Conservation (phyloP, 2,329 filamentous ascomycete species). For the Ascochyta rabiei region DNA sequence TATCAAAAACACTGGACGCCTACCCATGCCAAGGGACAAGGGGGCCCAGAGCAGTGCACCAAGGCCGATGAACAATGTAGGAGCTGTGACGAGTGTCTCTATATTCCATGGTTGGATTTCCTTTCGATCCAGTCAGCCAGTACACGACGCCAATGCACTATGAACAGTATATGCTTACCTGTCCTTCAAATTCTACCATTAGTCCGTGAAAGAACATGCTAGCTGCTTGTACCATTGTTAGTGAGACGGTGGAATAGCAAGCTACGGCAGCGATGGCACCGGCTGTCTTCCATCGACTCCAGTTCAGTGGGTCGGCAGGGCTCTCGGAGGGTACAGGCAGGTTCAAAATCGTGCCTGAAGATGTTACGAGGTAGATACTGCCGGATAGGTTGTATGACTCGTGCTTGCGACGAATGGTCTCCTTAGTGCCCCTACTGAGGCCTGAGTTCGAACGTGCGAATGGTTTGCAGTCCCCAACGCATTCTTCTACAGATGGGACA, state of each 20-base stretch:
- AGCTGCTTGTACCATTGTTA: conserved; percentile 28
- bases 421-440: background rate
- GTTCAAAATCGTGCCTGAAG: conserved; percentile 28
- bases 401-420: conserved; percentile 19
- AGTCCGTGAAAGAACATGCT: conserved; percentile 25
- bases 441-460: background rate
- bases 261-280: conserved; percentile 27
- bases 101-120: conserved; percentile 31
- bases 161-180: conserved; percentile 15
- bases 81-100: conserved; percentile 34
- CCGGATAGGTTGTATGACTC: conserved; percentile 36
- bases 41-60: conserved; percentile 49
- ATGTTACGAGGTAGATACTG: conserved; percentile 34
- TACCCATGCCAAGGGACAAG: conserved; percentile 46
- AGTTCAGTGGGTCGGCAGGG: conserved; percentile 32
- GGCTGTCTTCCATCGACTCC: conserved; percentile 28
- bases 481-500: conserved; percentile 8
- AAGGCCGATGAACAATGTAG: conserved; percentile 44
- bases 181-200: conserved; percentile 14
- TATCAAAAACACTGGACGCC: conserved; percentile 46
- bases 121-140: conserved; percentile 14
- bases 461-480: background rate
- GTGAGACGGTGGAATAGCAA: conserved; percentile 20
- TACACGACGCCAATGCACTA: background rate
- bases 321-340: conserved; percentile 35